Evolutionary conservation across 1,139 yeast species (phyloP).

Genomic region (Martiniozyma asiatica): DNA sequence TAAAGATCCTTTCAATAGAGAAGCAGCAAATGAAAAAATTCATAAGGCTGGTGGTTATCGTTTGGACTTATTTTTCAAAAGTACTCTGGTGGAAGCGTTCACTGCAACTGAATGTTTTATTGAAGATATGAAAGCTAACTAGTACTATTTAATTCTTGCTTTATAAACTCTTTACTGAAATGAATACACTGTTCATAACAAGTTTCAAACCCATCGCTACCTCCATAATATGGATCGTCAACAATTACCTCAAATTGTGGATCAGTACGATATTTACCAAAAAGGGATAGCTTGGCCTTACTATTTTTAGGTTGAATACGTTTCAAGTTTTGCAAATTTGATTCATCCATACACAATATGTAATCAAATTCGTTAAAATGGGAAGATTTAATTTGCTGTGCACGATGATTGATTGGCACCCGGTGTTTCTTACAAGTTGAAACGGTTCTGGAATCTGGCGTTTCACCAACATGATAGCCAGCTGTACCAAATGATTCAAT

Average conservation of each 20-base stretch:
- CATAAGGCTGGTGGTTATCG: slow-evolving; percentile 83
- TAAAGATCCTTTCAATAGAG: slow-evolving; percentile 49
- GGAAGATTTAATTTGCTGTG: slow-evolving; percentile 51
- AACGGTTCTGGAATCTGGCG: slow-evolving; percentile 67
- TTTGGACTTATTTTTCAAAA: slow-evolving; percentile 53
- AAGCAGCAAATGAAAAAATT: slow-evolving; percentile 51
- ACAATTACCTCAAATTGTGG: slow-evolving; percentile 42
- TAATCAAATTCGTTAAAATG: slow-evolving; percentile 72
- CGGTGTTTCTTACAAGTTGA: slow-evolving; percentile 59
- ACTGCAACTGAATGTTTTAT: slow-evolving; percentile 78
- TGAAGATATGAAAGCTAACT: slow-evolving; percentile 42
- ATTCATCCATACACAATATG: slow-evolving; percentile 74
- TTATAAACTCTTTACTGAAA: slow-evolving; percentile 56
- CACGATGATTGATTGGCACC: slow-evolving; percentile 62
- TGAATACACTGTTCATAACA: slow-evolving; percentile 66
- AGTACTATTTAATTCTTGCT: slow-evolving; percentile 28
- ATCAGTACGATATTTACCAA: slow-evolving; percentile 67
- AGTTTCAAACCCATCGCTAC: slow-evolving; percentile 65
- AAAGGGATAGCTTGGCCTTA: slow-evolving; percentile 42
- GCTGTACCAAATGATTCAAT: slow-evolving; percentile 89
- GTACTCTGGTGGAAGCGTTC: slow-evolving; percentile 80
- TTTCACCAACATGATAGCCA: slow-evolving; percentile 71
- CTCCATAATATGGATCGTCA: slow-evolving; percentile 90
- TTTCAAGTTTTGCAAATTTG: slow-evolving; percentile 48
- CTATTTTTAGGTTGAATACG: slow-evolving; percentile 46